These are phyloP conservation scores for Monosporascus sp. DNA, from an alignment of 2,329 filamentous ascomycete genomes.

Conservation along the genomic window DNA sequence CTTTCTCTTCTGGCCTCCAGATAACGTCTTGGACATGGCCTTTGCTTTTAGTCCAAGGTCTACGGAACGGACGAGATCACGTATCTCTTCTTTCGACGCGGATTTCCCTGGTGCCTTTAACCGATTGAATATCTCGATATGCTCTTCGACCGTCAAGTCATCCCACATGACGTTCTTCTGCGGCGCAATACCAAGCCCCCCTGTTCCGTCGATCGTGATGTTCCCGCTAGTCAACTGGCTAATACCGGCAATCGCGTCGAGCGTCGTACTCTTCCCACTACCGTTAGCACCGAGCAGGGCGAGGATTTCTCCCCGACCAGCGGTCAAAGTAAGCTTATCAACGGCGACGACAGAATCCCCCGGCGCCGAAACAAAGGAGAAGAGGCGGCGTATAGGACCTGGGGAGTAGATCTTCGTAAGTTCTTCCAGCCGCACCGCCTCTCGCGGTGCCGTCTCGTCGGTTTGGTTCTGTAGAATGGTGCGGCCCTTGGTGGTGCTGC, in stretches of 20 bases:
- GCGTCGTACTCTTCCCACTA: slow-evolving; percentile 82
- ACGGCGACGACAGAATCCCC: slow-evolving; percentile 75
- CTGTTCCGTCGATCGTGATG: slow-evolving; percentile 72
- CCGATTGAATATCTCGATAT: slow-evolving; percentile 76
- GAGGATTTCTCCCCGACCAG: slow-evolving; percentile 74
- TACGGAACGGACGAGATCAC: slow-evolving; percentile 60
- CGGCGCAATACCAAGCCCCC: slow-evolving; percentile 79
- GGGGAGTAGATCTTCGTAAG: slow-evolving; percentile 78
- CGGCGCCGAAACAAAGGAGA: slow-evolving; percentile 40
- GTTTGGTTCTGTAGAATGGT: slow-evolving; percentile 38
- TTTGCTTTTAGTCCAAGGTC: slow-evolving; percentile 72
- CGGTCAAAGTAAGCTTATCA: slow-evolving; percentile 64
- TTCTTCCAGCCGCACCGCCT: slow-evolving; percentile 63
- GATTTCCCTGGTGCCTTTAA: slow-evolving; percentile 61
- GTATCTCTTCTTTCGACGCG: slow-evolving; percentile 55
- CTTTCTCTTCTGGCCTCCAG: slow-evolving; percentile 88
- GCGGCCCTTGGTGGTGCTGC: slow-evolving; percentile 62
- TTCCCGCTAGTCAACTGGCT: slow-evolving; percentile 70
- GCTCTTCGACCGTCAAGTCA: slow-evolving; percentile 78
- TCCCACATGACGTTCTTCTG: slow-evolving; percentile 96
- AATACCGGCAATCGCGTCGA: slow-evolving; percentile 81
- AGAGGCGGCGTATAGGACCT: slow-evolving; percentile 51
- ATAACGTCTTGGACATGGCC: slow-evolving; percentile 70
- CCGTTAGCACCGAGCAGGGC: slow-evolving; percentile 86
- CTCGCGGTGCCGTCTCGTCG: slow-evolving; percentile 22